phyloP scores from a whole-genome alignment of 352 stramenopile species.

The Pilasporangium apinafurcum region DNA sequence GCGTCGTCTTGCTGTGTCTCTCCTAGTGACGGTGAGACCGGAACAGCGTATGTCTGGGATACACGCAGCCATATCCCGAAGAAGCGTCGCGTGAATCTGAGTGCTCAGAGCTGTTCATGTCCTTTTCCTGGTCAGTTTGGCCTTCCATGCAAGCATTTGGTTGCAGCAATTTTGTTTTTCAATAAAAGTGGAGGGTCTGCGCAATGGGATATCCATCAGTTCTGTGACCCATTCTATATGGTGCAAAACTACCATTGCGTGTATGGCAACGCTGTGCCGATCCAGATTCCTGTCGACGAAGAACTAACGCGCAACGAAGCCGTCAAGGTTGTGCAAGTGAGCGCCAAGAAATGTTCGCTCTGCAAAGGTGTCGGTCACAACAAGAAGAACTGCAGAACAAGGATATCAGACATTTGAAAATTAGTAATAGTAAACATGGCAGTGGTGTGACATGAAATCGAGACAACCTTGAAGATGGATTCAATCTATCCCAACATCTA shows the following conservation, averaged over 20 bases:
- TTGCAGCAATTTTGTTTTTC: constrained; percentile 25
- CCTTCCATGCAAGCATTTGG: constrained; percentile 34
- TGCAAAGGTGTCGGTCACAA: constrained; percentile 41
- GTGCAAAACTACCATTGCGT: constrained; percentile 19
- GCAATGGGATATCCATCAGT: constrained; percentile 20
- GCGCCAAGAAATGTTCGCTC: constrained; percentile 25
- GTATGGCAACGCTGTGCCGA: constrained; percentile 16
- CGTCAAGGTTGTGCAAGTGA: constrained; percentile 23
- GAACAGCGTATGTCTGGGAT: constrained; percentile 32
- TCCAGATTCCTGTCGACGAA: constrained; percentile 35
- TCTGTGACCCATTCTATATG: constrained; percentile 25
- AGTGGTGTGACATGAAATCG: too few species aligned
- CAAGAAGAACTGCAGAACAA: constrained; percentile 28
- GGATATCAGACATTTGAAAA: too few species aligned
- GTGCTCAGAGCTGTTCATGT: constrained; percentile 21
- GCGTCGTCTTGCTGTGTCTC: constrained; percentile 25
- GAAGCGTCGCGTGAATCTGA: constrained; percentile 33
- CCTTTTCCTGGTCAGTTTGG: constrained; percentile 23
- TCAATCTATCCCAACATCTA: too few species aligned
- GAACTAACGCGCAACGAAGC: constrained; percentile 31
- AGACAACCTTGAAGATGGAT: too few species aligned
- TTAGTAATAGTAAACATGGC: too few species aligned
- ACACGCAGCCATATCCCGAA: constrained; percentile 14
- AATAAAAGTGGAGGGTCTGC: constrained; percentile 23
- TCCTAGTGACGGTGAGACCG: constrained; percentile 27